Evolutionary conservation across 768 basidiomycete genomes (phyloP), one percentile per base, ranked within the genome.

Genomic region (Pleurotus pulmonarius): DNA sequence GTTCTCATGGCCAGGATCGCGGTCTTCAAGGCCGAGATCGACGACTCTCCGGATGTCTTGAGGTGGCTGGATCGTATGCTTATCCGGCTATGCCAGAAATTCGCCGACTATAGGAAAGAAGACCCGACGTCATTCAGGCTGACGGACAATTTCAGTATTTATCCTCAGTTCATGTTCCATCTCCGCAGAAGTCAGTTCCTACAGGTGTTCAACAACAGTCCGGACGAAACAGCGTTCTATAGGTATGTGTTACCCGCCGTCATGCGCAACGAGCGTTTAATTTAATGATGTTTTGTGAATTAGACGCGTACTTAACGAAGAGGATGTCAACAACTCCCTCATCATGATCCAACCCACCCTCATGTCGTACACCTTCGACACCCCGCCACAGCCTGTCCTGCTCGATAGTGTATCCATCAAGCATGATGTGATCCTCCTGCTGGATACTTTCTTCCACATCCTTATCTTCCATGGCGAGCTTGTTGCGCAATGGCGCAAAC

Each of bases 151-250:
- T 98, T 99, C 74, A 92, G 91, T 69, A 98, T 99, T 64, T 99
- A 99, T 70, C 97, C 97, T 13, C 97, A 98, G 68, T 99, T 99
- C 78, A 99, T 98, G 97, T 99, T 98, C 87, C 97, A 99, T 73
- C 73, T 99, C 59, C 82, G 96, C 58, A 78, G 97, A 69, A 94
- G 92, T 80, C 96, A 98, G 74, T 98, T 99, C 78, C 77, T 99
- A 69, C 97, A 99, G 73, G 95, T 98, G 55, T 98, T 98, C 75
- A 98, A 98, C 73, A 99, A 98, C 79, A 95, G 93, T 79, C 97
- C 97, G 6, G 97, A 99, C 69, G 97, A 99, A 76, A 98, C 95
- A 16, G 97, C 95, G 12, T 98, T 96, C 80, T 98, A 98, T 72
- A 82, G 95, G 94, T 88, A 52, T 62, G 84, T 62, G 8, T 3